Evolutionary conservation across 768 basidiomycete species (phyloP).

Genomic region (Boletus rex-veris): DNA sequence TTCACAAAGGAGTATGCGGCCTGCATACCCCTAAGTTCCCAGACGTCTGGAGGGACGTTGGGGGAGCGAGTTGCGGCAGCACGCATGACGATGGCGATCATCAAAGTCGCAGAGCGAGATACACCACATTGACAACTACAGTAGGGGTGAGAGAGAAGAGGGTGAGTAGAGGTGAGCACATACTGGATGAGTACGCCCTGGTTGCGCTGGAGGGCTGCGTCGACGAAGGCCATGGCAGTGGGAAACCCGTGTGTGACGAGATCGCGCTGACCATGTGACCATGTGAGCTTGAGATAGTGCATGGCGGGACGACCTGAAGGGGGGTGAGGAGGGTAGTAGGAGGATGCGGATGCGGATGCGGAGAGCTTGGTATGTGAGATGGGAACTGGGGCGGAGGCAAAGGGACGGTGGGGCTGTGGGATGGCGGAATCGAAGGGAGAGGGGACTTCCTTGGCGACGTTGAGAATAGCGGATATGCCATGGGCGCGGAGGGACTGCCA

Average conservation of each 20-base stretch:
- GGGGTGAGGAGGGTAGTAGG: slow-evolving; percentile 65
- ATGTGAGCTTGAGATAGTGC: slow-evolving; percentile 85
- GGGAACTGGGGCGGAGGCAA: slow-evolving; percentile 69
- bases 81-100: slow-evolving; percentile 91
- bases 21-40: slow-evolving; percentile 84
- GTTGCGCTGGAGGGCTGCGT: slow-evolving; percentile 68
- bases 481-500: slow-evolving; percentile 67
- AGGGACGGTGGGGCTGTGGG: slow-evolving; percentile 52
- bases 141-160: slow-evolving; percentile 13
- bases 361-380: slow-evolving; percentile 33
- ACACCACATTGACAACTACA: slow-evolving; percentile 90
- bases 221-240: slow-evolving; percentile 76
- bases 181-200: slow-evolving; percentile 86
- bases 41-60: slow-evolving; percentile 68
- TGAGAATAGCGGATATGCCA: slow-evolving; percentile 78
- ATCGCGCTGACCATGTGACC: slow-evolving; percentile 94
- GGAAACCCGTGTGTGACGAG: slow-evolving; percentile 78
- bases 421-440: slow-evolving; percentile 58
- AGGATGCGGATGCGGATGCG: slow-evolving; percentile 45
- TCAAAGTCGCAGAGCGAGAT: slow-evolving; percentile 84
- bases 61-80: slow-evolving; percentile 71
- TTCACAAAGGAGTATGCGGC: slow-evolving; percentile 88
- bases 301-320: slow-evolving; percentile 70
- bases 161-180: slow-evolving; percentile 34
- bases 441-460: slow-evolving; percentile 89